Evolutionary conservation across 208 protist species (phyloP).

Genomic region (Leishmania major): DNA sequence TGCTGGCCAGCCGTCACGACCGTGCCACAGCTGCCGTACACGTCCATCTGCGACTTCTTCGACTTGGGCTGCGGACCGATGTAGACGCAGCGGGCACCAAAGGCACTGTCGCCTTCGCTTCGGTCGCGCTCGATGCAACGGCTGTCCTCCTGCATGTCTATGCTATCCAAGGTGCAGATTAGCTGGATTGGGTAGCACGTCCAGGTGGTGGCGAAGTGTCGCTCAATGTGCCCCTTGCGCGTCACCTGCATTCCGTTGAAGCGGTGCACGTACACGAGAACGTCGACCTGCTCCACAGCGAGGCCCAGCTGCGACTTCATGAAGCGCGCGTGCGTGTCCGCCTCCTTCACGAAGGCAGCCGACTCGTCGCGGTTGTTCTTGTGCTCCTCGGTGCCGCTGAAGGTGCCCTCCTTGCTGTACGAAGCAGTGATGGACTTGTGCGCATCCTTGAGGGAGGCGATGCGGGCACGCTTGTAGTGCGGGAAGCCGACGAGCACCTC

Average conservation of each 20-base stretch:
- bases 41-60: conserved; percentile 30
- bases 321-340: conserved; percentile 71
- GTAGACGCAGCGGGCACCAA: conserved; percentile 69
- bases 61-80: conserved; percentile 71
- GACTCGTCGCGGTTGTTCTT: conserved; percentile 75
- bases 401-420: conserved; percentile 62
- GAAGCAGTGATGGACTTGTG: conserved; percentile 42
- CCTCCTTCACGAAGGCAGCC: conserved; percentile 58
- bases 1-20: conserved; percentile 44
- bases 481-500: conserved; percentile 89
- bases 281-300: conserved; percentile 41
- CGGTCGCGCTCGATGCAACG: conserved; percentile 81
- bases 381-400: conserved; percentile 55
- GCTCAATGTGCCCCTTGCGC: conserved; percentile 55
- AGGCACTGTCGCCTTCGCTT: conserved; percentile 45
- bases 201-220: conserved; percentile 73
- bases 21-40: conserved; percentile 61
- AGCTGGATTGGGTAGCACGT: conserved; percentile 83
- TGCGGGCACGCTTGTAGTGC: conserved; percentile 84
- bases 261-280: conserved; percentile 87
- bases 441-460: conserved; percentile 71
- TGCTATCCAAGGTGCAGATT: conserved; percentile 51
- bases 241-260: conserved; percentile 78
- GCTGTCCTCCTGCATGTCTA: conserved; percentile 67
- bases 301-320: conserved; percentile 88